phyloP scores from a whole-genome alignment of 148 eudicot genomes.

The Talinum fruticosum region DNA sequence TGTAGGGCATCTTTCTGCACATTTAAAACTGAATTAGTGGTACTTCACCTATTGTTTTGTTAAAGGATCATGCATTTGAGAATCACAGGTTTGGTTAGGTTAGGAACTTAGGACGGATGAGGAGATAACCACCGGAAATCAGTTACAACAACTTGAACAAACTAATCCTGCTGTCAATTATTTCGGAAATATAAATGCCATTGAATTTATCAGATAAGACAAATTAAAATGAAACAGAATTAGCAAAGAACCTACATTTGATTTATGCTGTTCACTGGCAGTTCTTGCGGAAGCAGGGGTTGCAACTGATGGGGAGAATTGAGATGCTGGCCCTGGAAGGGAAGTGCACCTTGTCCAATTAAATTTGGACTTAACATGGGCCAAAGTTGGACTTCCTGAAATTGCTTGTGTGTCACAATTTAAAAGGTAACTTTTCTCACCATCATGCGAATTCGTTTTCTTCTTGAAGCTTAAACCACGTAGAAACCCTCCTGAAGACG shows the following conservation, averaged over 20 bases:
- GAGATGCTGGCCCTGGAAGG: slow-evolving; percentile 70
- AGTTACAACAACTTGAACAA: neutral
- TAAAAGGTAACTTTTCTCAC: slow-evolving; percentile 66
- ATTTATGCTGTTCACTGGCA: slow-evolving; percentile 44
- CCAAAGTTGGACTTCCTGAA: slow-evolving; percentile 45
- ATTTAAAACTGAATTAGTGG: neutral
- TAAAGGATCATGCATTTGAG: too few species aligned
- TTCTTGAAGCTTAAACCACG: slow-evolving; percentile 80
- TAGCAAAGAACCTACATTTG: slow-evolving; percentile 43
- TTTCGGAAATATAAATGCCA: neutral
- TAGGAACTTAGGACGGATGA: neutral
- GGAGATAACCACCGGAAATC: neutral
- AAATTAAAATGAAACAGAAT: neutral
- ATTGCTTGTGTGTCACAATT: slow-evolving; percentile 40
- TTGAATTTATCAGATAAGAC: neutral
- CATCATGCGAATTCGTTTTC: slow-evolving; percentile 37
- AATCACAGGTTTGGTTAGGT: neutral
- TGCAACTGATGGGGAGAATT: slow-evolving; percentile 50
- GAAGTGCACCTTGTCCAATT: slow-evolving; percentile 70
- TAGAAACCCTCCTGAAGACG: slow-evolving; percentile 55
- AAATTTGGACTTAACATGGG: slow-evolving; percentile 30
- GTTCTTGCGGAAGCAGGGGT: slow-evolving; percentile 75
- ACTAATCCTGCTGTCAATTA: neutral
- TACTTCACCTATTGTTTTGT: neutral
- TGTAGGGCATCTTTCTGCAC: slow-evolving; percentile 45